A percentile compares a stretch with the other conserved stretches of the same genome.
These are phyloP conservation scores for Penicillium goetzii DNA, from an alignment of 495 filamentous ascomycete genomes.

Conservation along the genomic window DNA sequence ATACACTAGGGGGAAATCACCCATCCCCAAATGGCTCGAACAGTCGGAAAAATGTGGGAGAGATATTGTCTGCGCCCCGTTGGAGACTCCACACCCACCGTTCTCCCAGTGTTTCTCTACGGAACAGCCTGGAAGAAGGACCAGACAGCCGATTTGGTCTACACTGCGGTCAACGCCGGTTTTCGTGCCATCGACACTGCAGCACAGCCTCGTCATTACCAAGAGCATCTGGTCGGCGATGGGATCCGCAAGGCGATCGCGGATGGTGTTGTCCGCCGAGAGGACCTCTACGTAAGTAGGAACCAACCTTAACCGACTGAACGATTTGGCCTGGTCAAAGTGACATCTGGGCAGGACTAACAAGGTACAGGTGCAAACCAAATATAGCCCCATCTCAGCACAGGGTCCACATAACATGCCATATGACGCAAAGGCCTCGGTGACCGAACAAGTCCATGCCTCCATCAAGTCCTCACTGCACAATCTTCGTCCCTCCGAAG, in stretches of 20 bases:
- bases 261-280: constrained; percentile 59
- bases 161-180: constrained; percentile 68
- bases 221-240: constrained; percentile 70
- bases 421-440: constrained; percentile 55
- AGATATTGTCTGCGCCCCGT: constrained; percentile 39
- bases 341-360: not conserved
- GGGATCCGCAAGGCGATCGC: constrained; percentile 62
- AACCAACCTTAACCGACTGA: not conserved
- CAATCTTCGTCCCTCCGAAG: constrained; percentile 54
- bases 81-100: constrained; percentile 30
- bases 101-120: constrained; percentile 67
- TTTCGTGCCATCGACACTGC: constrained; percentile 80
- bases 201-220: constrained; percentile 78
- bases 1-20: not conserved
- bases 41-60: constrained; percentile 41
- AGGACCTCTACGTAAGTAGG: constrained; percentile 62
- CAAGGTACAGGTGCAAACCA: constrained; percentile 70
- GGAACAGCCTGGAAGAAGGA: constrained; percentile 91
- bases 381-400: constrained; percentile 67
- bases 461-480: constrained; percentile 69
- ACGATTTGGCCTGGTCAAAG: no score
- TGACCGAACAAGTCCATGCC: constrained; percentile 63
- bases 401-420: constrained; percentile 65
- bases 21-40: constrained; percentile 30
- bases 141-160: constrained; percentile 65